Evolutionary conservation across 192 early-diverging fungal genomes (phyloP), one percentile per base, ranked within the genome.

Genomic region (Umbelopsis ramanniana): DNA sequence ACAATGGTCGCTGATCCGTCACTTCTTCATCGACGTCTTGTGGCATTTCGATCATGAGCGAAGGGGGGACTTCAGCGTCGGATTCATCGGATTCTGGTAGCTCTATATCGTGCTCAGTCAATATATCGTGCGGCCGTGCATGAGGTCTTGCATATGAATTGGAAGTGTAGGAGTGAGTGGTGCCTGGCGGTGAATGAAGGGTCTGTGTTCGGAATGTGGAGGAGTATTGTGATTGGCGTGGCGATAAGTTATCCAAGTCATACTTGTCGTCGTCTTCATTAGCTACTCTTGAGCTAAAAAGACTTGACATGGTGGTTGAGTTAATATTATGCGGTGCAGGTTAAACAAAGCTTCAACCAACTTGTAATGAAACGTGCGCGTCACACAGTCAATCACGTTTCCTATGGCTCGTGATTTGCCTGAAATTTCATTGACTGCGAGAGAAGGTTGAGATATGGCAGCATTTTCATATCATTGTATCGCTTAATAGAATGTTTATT

Each of bases 21-120:
- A 23, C 57, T 29, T 63, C 57, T 29, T 37, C 57, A 0, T 63
- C 26, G 24, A 26, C 50, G 6, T 47, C 47, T 38, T 40, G 46
- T 45, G 77, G 79, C 81, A 85, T 85, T 73, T 92, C 91, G 47
- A 89, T 83, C 70, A 89, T 80, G 24, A 93, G 76, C 4, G 89
- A 90, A 24, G 85, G 82, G 9, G 90, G 89, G 8, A 84, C 88
- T 60, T 89, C 89, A 33, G 83, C 82, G 68, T 84, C 83, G 57
- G 74, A 72, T 40, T 57, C 55, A 38, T 72, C 70, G 29, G 71
- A 72, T 23, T 69, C 74, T 23, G 57, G 57, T 38, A 63, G 33
- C 19, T 63, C 57, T n/a, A 63, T 12, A 37, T 63, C 57, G 17
- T 29, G 29, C 33, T 63, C 57, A 63, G 26, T 63, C 57, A 63